Conservation (phyloP, 805 yeast genomes). For the Candida odintsovae region DNA sequence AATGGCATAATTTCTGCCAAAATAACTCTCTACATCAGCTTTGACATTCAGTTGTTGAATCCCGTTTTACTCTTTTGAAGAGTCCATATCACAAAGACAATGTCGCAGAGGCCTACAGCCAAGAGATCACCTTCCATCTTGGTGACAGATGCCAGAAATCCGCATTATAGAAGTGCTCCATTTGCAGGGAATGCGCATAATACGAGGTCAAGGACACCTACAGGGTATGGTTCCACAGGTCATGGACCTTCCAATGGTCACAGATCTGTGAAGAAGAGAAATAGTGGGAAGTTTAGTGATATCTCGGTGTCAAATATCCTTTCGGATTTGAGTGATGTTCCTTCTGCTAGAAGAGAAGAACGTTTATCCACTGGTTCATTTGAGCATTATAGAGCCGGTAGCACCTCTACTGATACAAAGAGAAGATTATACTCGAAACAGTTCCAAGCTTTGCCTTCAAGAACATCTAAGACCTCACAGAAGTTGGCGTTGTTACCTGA, state of each 20-base stretch:
- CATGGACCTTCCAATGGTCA: background rate
- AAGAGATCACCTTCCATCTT: constrained; percentile 89
- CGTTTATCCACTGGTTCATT: constrained; percentile 32
- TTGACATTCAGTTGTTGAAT: background rate
- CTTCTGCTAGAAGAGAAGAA: constrained; percentile 56
- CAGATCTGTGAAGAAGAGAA: constrained; percentile 13
- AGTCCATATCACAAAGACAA: background rate
- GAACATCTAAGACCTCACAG: constrained; percentile 84
- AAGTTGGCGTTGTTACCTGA: constrained; percentile 81
- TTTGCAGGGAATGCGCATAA: constrained; percentile 58
- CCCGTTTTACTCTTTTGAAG: background rate
- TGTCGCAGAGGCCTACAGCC: constrained; percentile 51
- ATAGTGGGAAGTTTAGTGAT: constrained; percentile 51
- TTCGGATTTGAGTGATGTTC: constrained; percentile 78
- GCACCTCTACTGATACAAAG: constrained; percentile 5
- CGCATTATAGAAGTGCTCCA: constrained; percentile 58
- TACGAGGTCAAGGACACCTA: constrained; percentile 3
- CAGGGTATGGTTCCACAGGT: background rate
- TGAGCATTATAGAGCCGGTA: background rate
- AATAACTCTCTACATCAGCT: too few species aligned
- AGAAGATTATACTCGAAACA: constrained; percentile 36
- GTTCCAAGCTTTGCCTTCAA: constrained; percentile 51
- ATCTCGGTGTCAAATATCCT: constrained; percentile 78
- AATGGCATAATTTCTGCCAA: background rate
- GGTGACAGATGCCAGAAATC: constrained; percentile 80